A percentile compares a stretch with the other conserved stretches of the same genome.
These are phyloP conservation scores for Leccinum imitatum DNA, from an alignment of 768 basidiomycete genomes.

Conservation along the genomic window DNA sequence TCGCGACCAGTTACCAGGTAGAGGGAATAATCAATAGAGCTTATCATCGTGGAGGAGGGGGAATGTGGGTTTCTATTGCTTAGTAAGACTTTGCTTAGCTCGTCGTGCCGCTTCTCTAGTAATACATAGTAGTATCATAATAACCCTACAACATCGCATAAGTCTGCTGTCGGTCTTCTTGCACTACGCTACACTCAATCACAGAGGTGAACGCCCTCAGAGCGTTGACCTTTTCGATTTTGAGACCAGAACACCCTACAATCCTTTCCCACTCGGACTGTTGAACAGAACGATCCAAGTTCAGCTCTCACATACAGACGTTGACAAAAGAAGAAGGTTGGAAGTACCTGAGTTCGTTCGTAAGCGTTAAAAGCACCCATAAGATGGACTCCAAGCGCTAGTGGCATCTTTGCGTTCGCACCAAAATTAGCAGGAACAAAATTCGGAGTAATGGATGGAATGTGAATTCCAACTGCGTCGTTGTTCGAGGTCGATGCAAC, in stretches of 20 bases:
- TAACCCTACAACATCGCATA: neutral
- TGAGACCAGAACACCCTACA: neutral
- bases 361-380: neutral
- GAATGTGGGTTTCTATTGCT: neutral
- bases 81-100: no score
- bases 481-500: neutral
- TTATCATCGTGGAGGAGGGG: conserved; percentile 4
- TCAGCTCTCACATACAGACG: neutral
- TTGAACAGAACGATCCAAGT: neutral
- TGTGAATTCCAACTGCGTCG: neutral
- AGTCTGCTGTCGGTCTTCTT: neutral
- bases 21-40: conserved; percentile 58
- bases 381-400: neutral
- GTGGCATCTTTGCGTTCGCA: conserved; percentile 1
- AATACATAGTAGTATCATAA: no score
- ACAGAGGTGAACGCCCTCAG: conserved; percentile 4
- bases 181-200: neutral
- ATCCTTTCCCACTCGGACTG: conserved; percentile 2
- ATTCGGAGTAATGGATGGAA: neutral
- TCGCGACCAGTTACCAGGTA: conserved; percentile 88
- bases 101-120: neutral
- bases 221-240: neutral
- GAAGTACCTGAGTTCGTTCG: neutral
- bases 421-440: conserved; percentile 4
- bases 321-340: neutral